A percentile compares a stretch with the other conserved stretches of the same genome.
phyloP scores from a whole-genome alignment of 169 alveolate species.

The Perkinsus chesapeaki region DNA sequence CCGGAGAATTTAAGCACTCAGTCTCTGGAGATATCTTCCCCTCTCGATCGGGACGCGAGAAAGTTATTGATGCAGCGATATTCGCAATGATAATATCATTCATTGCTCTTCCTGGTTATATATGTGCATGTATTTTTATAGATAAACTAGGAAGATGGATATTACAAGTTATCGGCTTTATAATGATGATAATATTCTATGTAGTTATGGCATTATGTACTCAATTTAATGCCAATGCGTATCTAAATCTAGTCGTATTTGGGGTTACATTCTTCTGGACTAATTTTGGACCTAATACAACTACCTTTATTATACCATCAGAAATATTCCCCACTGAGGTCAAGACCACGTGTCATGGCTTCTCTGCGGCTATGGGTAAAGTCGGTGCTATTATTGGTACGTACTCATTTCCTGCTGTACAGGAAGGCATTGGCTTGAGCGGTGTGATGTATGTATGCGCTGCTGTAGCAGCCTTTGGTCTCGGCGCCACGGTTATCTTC shows the following conservation, averaged over 20 bases:
- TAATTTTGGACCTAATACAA: constrained; percentile 41
- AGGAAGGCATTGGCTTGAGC: neutral
- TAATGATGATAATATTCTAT: constrained; percentile 19
- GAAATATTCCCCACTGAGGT: constrained; percentile 25
- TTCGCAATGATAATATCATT: constrained; percentile 4
- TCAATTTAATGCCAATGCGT: neutral
- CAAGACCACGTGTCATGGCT: constrained; percentile 41
- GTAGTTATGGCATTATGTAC: constrained; percentile 10
- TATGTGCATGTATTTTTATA: constrained; percentile 17
- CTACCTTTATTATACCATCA: constrained; percentile 35
- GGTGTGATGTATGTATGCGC: neutral
- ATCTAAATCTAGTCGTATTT: neutral
- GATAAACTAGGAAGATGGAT: constrained; percentile 18
- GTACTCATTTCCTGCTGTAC: constrained; percentile 18
- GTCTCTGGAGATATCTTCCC: constrained; percentile 16
- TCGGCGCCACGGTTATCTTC: neutral
- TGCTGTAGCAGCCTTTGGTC: neutral
- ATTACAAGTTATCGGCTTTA: constrained; percentile 26
- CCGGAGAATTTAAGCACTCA: constrained; percentile 13
- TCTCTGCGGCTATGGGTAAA: constrained; percentile 46
- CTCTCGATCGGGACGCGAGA: neutral
- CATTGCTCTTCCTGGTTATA: constrained; percentile 35
- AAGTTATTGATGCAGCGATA: neutral
- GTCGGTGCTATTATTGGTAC: constrained; percentile 37
- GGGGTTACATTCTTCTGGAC: constrained; percentile 25